Base-by-base conservation (phyloP, 192 early-diverging fungal genomes). In the Funneliformis mosseae region DNA sequence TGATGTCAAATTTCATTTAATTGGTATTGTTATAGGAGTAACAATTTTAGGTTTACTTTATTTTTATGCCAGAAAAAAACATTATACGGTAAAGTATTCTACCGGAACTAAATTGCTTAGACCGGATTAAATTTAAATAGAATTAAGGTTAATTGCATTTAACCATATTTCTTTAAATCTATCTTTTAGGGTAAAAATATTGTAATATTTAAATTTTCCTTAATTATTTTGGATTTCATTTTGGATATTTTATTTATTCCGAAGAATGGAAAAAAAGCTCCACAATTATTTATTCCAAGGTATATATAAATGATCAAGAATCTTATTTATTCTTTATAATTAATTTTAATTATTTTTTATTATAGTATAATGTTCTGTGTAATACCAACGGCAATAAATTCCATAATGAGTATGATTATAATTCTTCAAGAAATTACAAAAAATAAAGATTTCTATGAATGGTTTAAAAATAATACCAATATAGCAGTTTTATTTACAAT, bases 261-360 rank as follows among this genome's bases (percentile, higher is more conserved):
- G 1, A 21, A 11, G 21, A 73, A 73, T 48, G 71, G 71, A 4
- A 18, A 48, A 42, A 41, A 73, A n/a, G 41, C 46, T 16, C 41
- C 23, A 74, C 16, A 4, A 74, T 11, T 74, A 25, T 74, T 48
- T 33, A 14, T 74, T 14, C 71, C 71, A 43, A 74, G 71, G 71
- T 74, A 43, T 74, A 18, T 9, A 55, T 55, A 4, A 5, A 55
- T 1, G 28, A 5, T 73, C 2, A 23, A 23, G n/a, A 42, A 3
- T 0, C 12, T 64, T 28, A 25, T 27, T 38, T 66, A 2, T 27
- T 46, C 25, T 59, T 0, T 75, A 25, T 38, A 0, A 8, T 8
- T 14, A 39, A 27, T 10, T 25, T 18, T 33, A 60, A 11, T 33
- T 55, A 59, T 12, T 27, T 14, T 75, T n/a, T 3, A 59, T 38